Evolutionary conservation across 805 yeast genomes (phyloP).

Genomic region (Candida sanyiensis): DNA sequence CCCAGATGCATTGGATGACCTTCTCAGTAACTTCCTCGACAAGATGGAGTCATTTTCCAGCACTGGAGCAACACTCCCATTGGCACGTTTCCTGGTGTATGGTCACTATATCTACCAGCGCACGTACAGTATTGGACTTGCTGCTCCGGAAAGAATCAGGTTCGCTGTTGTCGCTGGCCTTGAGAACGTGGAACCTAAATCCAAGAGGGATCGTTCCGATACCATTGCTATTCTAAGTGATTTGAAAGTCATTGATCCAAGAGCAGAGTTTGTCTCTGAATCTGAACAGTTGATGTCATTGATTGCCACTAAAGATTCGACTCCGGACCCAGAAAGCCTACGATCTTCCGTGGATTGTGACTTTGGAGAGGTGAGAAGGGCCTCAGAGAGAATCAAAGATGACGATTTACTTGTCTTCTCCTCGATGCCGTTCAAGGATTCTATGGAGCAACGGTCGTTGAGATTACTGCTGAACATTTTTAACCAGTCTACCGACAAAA

Average conservation of each 20-base stretch:
- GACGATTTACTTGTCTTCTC: not conserved
- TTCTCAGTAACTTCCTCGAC: conserved; percentile 8
- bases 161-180: conserved; percentile 14
- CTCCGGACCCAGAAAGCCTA: conserved; percentile 1
- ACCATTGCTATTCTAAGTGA: not conserved
- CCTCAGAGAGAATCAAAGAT: not conserved
- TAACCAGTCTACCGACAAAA: conserved; percentile 8
- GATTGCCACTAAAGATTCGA: not conserved
- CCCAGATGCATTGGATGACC: not conserved
- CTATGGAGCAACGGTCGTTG: conserved; percentile 13
- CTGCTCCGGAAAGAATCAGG: conserved; percentile 18
- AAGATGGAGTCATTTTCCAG: conserved; percentile 7
- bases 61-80: not conserved
- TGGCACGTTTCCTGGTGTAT: conserved; percentile 10
- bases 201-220: not conserved
- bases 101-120: conserved; percentile 15
- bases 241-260: conserved; percentile 7
- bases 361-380: conserved; percentile 21
- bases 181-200: conserved; percentile 8
- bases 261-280: conserved; percentile 19
- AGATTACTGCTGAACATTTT: conserved; percentile 7
- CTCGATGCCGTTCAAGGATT: conserved; percentile 9
- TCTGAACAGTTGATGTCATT: conserved; percentile 7
- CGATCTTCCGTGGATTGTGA: conserved; percentile 14
- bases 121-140: conserved; percentile 8